phyloP scores from a whole-genome alignment of 1,284 basidiomycete species.

The Melampsora americana region DNA sequence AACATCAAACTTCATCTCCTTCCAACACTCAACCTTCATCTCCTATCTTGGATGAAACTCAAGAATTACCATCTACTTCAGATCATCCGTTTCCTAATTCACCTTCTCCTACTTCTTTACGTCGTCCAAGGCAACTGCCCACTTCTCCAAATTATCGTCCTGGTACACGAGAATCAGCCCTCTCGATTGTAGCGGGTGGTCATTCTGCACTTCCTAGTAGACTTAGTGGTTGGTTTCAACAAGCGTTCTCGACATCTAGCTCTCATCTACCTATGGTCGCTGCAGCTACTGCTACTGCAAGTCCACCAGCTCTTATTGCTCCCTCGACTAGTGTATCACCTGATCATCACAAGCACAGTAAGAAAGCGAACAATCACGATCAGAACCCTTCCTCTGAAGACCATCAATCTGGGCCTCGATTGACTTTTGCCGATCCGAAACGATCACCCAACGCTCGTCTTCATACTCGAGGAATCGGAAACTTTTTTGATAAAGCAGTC shows the following conservation, averaged over 20 bases:
- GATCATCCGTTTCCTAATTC: background rate
- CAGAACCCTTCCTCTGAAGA: constrained; percentile 70
- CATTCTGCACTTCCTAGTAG: constrained; percentile 45
- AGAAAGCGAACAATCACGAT: constrained; percentile 79
- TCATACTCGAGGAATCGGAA: constrained; percentile 23
- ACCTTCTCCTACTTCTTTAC: background rate
- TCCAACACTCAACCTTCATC: background rate
- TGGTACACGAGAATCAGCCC: background rate
- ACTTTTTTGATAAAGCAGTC: constrained; percentile 42
- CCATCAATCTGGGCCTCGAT: constrained; percentile 55
- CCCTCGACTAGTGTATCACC: constrained; percentile 49
- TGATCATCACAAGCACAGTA: constrained; percentile 69
- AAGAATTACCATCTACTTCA: background rate
- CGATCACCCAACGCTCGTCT: constrained; percentile 11
- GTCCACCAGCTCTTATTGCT: constrained; percentile 60
- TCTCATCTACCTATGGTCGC: constrained; percentile 67
- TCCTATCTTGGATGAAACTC: background rate
- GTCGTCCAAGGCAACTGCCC: background rate
- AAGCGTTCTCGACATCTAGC: constrained; percentile 58
- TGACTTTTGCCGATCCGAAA: constrained; percentile 48
- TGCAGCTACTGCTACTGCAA: constrained; percentile 38
- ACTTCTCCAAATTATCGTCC: background rate
- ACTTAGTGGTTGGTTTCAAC: constrained; percentile 48
- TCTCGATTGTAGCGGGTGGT: constrained; percentile 7
- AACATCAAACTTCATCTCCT: background rate